Percentiles rank a stretch among this genome's conserved stretches.
phyloP scores from a whole-genome alignment of 2,329 filamentous ascomycete species.

The Aureobasidium namibiae region DNA sequence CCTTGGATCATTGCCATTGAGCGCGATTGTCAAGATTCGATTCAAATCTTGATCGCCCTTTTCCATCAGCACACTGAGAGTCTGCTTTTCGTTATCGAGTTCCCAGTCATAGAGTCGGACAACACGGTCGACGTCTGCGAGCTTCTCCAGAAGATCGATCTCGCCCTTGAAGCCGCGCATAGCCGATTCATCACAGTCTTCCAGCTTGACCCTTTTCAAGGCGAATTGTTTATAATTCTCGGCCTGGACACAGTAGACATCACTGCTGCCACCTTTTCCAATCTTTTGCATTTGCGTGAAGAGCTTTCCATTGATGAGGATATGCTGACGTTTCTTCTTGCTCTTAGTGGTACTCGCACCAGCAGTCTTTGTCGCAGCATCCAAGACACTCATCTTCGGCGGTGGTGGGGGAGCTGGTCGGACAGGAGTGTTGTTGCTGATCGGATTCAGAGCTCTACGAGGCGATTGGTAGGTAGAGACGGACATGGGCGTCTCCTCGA shows the following conservation, averaged over 20 bases:
- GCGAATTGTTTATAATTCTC: constrained; percentile 96
- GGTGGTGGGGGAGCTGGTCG: constrained; percentile 69
- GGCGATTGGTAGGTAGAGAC: constrained; percentile 23
- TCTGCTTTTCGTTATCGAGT: constrained; percentile 83
- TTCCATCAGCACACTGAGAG: constrained; percentile 90
- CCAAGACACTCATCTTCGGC: constrained; percentile 94
- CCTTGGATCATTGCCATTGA: constrained; percentile 58
- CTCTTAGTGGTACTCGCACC: constrained; percentile 70
- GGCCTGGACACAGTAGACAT: constrained; percentile 93
- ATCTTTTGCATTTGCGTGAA: constrained; percentile 88
- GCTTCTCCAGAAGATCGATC: constrained; percentile 78
- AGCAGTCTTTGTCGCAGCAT: constrained; percentile 76
- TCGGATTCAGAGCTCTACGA: constrained; percentile 41
- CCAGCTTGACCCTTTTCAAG: constrained; percentile 83
- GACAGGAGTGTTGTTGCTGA: constrained; percentile 60
- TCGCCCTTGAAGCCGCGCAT: constrained; percentile 88
- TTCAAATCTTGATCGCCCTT: constrained; percentile 92
- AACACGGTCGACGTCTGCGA: constrained; percentile 80
- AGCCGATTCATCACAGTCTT: constrained; percentile 76
- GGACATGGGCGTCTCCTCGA: constrained; percentile 32
- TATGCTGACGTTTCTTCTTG: constrained; percentile 69
- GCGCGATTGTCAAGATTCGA: constrained; percentile 66
- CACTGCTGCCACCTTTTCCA: constrained; percentile 84
- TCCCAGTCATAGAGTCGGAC: constrained; percentile 89
- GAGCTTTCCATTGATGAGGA: constrained; percentile 82